Evolutionary conservation across 192 early-diverging fungal species (phyloP), one percentile per base, ranked within the genome.

Genomic region (Funneliformis geosporum): DNA sequence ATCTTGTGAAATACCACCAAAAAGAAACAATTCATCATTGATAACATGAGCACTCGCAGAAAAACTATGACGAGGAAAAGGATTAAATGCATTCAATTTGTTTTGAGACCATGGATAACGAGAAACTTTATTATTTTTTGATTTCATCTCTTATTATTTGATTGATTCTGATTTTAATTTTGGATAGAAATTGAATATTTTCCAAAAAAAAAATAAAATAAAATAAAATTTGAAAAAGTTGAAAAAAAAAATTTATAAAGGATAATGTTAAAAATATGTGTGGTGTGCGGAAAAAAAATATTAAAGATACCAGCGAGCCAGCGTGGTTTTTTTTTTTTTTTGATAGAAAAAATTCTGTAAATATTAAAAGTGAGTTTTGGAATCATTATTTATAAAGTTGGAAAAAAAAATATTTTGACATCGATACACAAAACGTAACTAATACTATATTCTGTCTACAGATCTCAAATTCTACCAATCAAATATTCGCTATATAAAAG

Each of bases 1-100:
- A 21, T 80, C 81, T 46, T 83, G 79, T 46, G 79, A 79, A 65
- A 84, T 81, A 16, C 85, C 85, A 67, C 85, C 85, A 75, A 81
- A 86, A 14, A 86, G 43, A 68, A 80, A 86, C 25, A 86, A 80
- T 40, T 86, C 77, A 60, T 73, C 81, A n/a, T 83, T 82, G 1
- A 77, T 82, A 18, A 77, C 59, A 60, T 75, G 73, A 74, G 76
- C 78, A 18, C 79, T 81, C 3, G 82, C 81, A 23, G 85, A 83
- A 38, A 84, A 83, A 11, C 62, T 76, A 64, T 82, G 82, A 12
- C 85, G 46, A 0, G 85, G 85, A 68, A 86, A 86, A 8, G 85
- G 85, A 60, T 86, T 84, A 39, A 79, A 71, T 6, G 27, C 27
- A 9, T 23, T 40, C 50, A 78, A 64, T 68, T 67, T 50, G 27